Conservation (phyloP, 2,329 filamentous ascomycete genomes). For the Trichoderma sp. region DNA sequence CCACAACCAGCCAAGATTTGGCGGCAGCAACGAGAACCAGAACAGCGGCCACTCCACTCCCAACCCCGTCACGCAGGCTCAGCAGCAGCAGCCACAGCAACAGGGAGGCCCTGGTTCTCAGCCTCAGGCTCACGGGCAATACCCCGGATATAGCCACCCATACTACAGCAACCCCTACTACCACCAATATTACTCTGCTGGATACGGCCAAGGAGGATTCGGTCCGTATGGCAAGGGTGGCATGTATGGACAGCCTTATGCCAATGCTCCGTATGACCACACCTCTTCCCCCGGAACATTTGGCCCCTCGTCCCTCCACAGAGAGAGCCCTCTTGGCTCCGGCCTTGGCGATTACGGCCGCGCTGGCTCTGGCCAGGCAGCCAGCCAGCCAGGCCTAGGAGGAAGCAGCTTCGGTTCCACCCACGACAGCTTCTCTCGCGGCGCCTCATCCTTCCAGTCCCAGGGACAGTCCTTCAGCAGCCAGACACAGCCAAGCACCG, state of each 20-base stretch:
- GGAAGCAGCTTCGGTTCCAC: constrained; percentile 51
- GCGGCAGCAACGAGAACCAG: constrained; percentile 63
- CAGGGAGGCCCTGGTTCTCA: constrained; percentile 44
- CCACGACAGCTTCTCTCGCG: constrained; percentile 55
- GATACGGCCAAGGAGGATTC: constrained; percentile 52
- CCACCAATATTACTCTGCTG: constrained; percentile 56
- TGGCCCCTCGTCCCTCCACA: constrained; percentile 52
- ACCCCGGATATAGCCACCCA: constrained; percentile 53
- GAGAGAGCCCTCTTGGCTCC: constrained; percentile 49
- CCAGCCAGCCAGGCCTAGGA: constrained; percentile 49
- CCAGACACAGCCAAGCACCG: constrained; percentile 45
- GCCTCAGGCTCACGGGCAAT: constrained; percentile 46
- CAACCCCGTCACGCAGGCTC: constrained; percentile 65
- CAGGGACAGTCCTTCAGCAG: constrained; percentile 54
- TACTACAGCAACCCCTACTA: constrained; percentile 65
- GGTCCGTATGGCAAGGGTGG: constrained; percentile 54
- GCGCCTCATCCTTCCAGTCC: constrained; percentile 51
- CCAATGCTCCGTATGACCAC: constrained; percentile 57
- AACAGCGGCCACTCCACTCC: constrained; percentile 90
- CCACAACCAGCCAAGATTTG: constrained; percentile 58
- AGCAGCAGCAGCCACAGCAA: constrained; percentile 50
- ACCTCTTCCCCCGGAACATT: constrained; percentile 54
- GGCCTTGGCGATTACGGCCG: constrained; percentile 56
- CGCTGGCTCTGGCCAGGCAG: constrained; percentile 48
- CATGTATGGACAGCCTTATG: constrained; percentile 56